phyloP scores from a whole-genome alignment of 305 asterid species.

The Nicotiana rustica region DNA sequence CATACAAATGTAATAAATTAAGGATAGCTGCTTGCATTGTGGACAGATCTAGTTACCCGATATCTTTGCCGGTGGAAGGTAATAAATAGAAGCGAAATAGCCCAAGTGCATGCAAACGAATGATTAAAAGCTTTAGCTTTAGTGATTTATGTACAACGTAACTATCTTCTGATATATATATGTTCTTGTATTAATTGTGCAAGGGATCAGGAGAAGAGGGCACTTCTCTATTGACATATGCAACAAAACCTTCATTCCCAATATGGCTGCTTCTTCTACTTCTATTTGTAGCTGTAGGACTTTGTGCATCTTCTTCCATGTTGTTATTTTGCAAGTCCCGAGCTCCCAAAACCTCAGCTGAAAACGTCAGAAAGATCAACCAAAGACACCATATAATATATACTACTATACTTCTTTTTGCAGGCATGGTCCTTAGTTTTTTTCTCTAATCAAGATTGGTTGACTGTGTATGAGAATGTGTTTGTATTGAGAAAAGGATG shows the following conservation, averaged over 20 bases:
- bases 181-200: slow-evolving; percentile 43
- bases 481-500: neutral
- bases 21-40: neutral
- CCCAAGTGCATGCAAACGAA: neutral
- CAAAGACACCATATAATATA: neutral
- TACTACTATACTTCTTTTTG: slow-evolving; percentile 29
- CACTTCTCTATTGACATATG: slow-evolving; percentile 46
- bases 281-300: neutral
- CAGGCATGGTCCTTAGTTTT: slow-evolving; percentile 29
- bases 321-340: slow-evolving; percentile 37
- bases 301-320: slow-evolving; percentile 29
- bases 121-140: too few species aligned
- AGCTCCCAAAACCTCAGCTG: slow-evolving; percentile 40
- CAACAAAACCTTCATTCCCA: slow-evolving; percentile 38
- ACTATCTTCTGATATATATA: neutral
- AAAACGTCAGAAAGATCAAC: slow-evolving; percentile 37
- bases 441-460: neutral
- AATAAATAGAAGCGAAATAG: neutral
- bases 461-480: neutral
- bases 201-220: slow-evolving; percentile 55
- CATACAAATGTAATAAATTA: neutral
- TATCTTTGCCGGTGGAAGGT: neutral
- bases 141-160: too few species aligned
- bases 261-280: neutral
- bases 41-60: neutral